Base-by-base conservation (phyloP, 2,329 filamentous ascomycete genomes). In the Westerdykella sp. region DNA sequence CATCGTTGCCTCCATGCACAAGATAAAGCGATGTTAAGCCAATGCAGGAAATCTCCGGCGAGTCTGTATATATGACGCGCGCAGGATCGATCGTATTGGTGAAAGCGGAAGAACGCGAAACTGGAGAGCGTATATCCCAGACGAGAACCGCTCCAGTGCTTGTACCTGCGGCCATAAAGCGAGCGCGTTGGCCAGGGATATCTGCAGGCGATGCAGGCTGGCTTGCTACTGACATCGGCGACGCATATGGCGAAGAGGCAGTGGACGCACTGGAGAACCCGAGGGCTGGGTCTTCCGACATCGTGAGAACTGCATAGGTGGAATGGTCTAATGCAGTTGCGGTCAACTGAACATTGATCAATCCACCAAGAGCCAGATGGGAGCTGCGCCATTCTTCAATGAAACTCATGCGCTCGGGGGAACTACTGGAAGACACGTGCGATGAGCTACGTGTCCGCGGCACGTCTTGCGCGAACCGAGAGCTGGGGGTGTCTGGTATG, bases 1-100 rank as follows among this genome's bases (percentile, higher is more conserved):
- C 91, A 67, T 98, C 93, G 53, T 86, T 95, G 21, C 93, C 93
- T 39, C 93, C 93, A 63, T 95, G 87, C 6, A 97, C 85, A 13
- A 98, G 70, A 60, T 95, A 94, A 13, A 98, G 73, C 1, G 88
- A 85, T 1, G 89, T 88, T 37, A 95, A 66, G 5, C 85, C 93
- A 13, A 98, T 68, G 47, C 83, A 87, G 0, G 89, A 87, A 14
- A 97, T 82, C 60, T 88, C 79, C 0, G 91, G 89, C 0, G 91
- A 97, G 37, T 95, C 88, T 0, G 93, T 97, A 56, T 90, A 81
- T 37, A 97, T 90, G 40, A 85, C 75, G 22, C 88, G 82, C n/a
- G 94, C 60, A 1, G 91, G 87, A 11, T 77, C 71, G 35, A 95
- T 70, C 4, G 71, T 73, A 49, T 84, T 83, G 22, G 72, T 64